These are phyloP conservation scores for Babesia ovis DNA, from an alignment of 169 alveolate genomes.

Conservation along the genomic window DNA sequence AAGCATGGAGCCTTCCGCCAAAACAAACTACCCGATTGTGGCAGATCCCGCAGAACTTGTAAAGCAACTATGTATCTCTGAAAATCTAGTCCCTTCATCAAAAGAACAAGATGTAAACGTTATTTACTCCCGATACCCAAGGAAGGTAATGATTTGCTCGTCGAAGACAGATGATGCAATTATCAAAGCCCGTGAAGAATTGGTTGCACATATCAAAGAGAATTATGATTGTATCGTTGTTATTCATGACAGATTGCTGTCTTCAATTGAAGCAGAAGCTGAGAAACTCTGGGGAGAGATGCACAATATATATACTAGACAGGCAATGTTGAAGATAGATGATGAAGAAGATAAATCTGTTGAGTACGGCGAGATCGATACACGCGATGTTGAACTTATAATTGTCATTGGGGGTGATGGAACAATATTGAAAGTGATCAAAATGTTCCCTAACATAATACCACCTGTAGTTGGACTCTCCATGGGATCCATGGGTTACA, in stretches of 20 bases:
- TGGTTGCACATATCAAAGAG: slow-evolving; percentile 27
- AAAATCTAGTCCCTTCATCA: neutral
- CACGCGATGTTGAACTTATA: slow-evolving; percentile 76
- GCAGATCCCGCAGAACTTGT: slow-evolving; percentile 14
- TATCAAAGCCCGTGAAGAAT: slow-evolving; percentile 9
- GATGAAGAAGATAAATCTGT: neutral
- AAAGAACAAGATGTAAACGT: slow-evolving; percentile 20
- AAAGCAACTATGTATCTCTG: neutral
- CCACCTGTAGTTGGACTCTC: slow-evolving; percentile 84
- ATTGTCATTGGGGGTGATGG: slow-evolving; percentile 95
- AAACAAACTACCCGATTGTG: neutral
- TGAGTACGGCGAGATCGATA: slow-evolving; percentile 11
- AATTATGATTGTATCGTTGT: slow-evolving; percentile 25
- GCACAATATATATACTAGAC: slow-evolving; percentile 19
- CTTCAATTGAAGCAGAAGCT: slow-evolving; percentile 37
- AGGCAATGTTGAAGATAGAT: neutral
- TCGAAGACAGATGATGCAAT: slow-evolving; percentile 45
- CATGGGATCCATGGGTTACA: slow-evolving; percentile 84
- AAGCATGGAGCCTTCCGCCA: slow-evolving; percentile 1
- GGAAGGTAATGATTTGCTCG: slow-evolving; percentile 40
- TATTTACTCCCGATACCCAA: slow-evolving; percentile 44
- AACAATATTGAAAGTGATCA: slow-evolving; percentile 88
- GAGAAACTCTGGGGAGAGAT: slow-evolving; percentile 61
- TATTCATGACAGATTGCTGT: slow-evolving; percentile 44
- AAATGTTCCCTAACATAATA: slow-evolving; percentile 76